Evolutionary conservation across 176 grass and related monocot species (phyloP), one percentile per base, ranked within the genome.

Genomic region (Poa pratensis): DNA sequence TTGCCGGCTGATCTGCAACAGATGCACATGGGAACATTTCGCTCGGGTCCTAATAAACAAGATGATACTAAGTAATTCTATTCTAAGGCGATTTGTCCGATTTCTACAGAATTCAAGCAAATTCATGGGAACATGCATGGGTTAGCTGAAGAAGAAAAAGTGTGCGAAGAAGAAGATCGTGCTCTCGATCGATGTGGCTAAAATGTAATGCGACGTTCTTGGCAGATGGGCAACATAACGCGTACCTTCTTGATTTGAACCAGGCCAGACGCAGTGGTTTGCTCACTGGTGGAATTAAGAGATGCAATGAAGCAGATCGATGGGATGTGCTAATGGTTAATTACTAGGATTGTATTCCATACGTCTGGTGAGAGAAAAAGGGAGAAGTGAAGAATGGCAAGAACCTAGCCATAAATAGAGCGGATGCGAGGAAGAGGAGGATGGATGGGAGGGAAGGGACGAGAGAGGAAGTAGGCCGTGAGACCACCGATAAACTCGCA

Each of bases 381-480:
- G 57, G 70, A 67, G 84, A 58, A 65, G 37, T 23, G 43, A 49
- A 28, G 8, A 62, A 42, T 17, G 79, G 45, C 1, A 13, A 39
- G 32, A 54, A 16, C 13, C 6, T 2, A 6, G 28, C 79, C 74
- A 86, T 65, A 86, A 83, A 86, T 83, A 86, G 88, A 15, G 18
- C 0, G 26, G 60, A 30, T 14, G 62, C 2, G 43, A 76, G 55
- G 24, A 40, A 53, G 82, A 69, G 57, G 45, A 51, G 49, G 58
- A 51, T 40, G 63, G 79, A 61, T 65, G 79, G 20, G 48, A 86
- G 46, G 53, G 64, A 78, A 90, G 62, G 78, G 83, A 73, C 48
- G 73, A n/a, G 88, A 86, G 84, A 20, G 57, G 54, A 86, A 78
- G 46, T 78, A 90, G 88, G 84, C 12, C 26, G 20, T 1, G 14